Evolutionary conservation across 805 yeast genomes (phyloP).

Genomic region (Candida ortonii): DNA sequence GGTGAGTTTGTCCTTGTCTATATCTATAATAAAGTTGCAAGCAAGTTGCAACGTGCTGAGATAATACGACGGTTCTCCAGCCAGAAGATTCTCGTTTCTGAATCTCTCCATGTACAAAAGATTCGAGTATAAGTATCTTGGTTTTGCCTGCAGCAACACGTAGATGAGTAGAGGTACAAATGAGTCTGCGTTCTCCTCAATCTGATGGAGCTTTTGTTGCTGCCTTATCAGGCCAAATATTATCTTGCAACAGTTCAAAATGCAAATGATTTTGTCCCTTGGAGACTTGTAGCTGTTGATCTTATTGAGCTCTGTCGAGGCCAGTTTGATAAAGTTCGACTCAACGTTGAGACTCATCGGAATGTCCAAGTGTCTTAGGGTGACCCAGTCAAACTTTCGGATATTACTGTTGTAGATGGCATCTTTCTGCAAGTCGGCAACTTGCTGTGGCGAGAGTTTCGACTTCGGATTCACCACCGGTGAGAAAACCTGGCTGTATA

Average conservation of each 20-base stretch:
- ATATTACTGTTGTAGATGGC: slow-evolving; percentile 47
- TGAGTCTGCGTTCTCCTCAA: slow-evolving; percentile 87
- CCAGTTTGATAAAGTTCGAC: slow-evolving; percentile 57
- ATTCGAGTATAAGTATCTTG: slow-evolving; percentile 69
- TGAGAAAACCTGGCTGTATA: slow-evolving; percentile 75
- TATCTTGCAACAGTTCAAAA: slow-evolving; percentile 88
- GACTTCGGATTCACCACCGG: slow-evolving; percentile 48
- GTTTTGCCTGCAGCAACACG: slow-evolving; percentile 68
- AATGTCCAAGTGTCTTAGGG: slow-evolving; percentile 77
- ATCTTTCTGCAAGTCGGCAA: slow-evolving; percentile 64
- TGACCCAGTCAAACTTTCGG: slow-evolving; percentile 50
- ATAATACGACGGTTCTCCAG: slow-evolving; percentile 90
- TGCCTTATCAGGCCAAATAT: slow-evolving; percentile 83
- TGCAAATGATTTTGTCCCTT: slow-evolving; percentile 87
- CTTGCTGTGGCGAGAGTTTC: slow-evolving; percentile 52
- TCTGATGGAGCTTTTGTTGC: slow-evolving; percentile 35
- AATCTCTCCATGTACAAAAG: slow-evolving; percentile 82
- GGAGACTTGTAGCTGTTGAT: slow-evolving; percentile 88
- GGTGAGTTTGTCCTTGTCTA: slow-evolving; percentile 57
- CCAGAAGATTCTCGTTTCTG: slow-evolving; percentile 67
- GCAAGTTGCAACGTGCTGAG: slow-evolving; percentile 90
- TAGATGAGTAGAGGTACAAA: slow-evolving; percentile 87
- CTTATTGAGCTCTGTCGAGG: slow-evolving; percentile 71
- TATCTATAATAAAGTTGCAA: slow-evolving; percentile 66
- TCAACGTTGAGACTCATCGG: slow-evolving; percentile 45